Conservation (phyloP, 2,329 filamentous ascomycete species). For the Pseudopyricularia cyperi region DNA sequence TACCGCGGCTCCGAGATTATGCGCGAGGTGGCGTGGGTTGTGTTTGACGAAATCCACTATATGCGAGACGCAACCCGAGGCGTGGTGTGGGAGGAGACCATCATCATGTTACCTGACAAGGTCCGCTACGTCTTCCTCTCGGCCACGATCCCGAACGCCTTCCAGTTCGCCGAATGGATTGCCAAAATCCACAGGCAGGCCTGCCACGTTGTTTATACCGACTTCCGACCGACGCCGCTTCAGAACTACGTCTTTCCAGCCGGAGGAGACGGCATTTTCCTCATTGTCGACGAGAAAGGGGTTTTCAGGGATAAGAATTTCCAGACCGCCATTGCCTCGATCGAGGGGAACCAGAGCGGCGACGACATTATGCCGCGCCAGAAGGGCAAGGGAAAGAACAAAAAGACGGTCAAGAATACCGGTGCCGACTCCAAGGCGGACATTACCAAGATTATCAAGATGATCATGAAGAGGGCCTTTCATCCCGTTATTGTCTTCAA, state of each 20-base stretch:
- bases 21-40: conserved; percentile 96
- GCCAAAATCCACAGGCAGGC: conserved; percentile 95
- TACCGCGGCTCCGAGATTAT: conserved; percentile 98
- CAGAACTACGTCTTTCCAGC: conserved; percentile 97
- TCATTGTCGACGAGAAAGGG: conserved; percentile 94
- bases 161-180: conserved; percentile 99
- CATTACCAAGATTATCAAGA: conserved; percentile 95
- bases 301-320: conserved; percentile 96
- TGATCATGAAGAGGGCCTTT: conserved; percentile 96
- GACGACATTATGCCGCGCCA: conserved; percentile 66
- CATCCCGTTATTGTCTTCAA: conserved; percentile 99
- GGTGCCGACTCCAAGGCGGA: conserved; percentile 57
- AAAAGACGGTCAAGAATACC: conserved; percentile 68
- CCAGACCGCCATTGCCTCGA: conserved; percentile 83
- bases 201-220: conserved; percentile 97
- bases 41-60: conserved; percentile 98
- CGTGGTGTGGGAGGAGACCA: conserved; percentile 99
- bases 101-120: conserved; percentile 95
- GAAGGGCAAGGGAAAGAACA: conserved; percentile 82
- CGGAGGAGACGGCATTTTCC: conserved; percentile 81
- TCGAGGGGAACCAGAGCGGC: conserved; percentile 78
- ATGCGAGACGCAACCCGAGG: conserved; percentile 88
- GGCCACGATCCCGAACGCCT: conserved; percentile 95
- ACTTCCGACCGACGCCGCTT: conserved; percentile 90
- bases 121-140: conserved; percentile 97